These are phyloP conservation scores for Blastobotrys serpentis DNA, from an alignment of 1,139 yeast species.

Conservation along the genomic window DNA sequence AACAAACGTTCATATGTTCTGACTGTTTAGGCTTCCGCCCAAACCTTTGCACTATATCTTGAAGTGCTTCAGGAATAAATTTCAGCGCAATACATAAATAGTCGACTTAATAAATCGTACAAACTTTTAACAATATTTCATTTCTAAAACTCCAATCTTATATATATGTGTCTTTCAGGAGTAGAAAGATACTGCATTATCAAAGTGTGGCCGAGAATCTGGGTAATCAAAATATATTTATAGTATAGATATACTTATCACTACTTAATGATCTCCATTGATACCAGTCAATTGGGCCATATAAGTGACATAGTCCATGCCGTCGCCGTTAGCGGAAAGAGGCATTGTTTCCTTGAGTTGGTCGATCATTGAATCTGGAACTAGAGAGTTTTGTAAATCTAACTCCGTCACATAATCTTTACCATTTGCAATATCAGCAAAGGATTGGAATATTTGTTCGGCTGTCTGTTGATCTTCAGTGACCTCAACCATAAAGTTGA, in stretches of 20 bases:
- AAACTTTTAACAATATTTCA: too few species aligned
- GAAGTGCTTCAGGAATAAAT: too few species aligned
- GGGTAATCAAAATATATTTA: too few species aligned
- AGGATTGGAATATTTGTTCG: conserved; percentile 42
- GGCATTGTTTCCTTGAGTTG: conserved; percentile 38
- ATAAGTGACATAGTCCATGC: conserved; percentile 37
- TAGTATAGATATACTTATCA: background rate
- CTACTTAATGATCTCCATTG: conserved; percentile 6
- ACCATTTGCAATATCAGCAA: conserved; percentile 43
- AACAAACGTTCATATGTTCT: too few species aligned
- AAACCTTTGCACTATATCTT: conserved; percentile 1
- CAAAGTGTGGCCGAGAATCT: too few species aligned
- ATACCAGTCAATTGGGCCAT: conserved; percentile 26
- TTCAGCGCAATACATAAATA: too few species aligned
- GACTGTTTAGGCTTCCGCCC: conserved; percentile 5
- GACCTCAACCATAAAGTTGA: conserved; percentile 42
- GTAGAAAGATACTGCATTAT: too few species aligned
- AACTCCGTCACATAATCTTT: conserved; percentile 42
- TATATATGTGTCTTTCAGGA: too few species aligned
- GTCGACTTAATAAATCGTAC: background rate
- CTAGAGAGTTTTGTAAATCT: conserved; percentile 41
- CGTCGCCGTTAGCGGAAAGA: conserved; percentile 28
- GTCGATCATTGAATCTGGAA: conserved; percentile 39
- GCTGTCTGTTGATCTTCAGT: conserved; percentile 43
- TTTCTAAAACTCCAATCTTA: too few species aligned